Conservation (phyloP, 306 rosid species). For the Rosa rugosa region DNA sequence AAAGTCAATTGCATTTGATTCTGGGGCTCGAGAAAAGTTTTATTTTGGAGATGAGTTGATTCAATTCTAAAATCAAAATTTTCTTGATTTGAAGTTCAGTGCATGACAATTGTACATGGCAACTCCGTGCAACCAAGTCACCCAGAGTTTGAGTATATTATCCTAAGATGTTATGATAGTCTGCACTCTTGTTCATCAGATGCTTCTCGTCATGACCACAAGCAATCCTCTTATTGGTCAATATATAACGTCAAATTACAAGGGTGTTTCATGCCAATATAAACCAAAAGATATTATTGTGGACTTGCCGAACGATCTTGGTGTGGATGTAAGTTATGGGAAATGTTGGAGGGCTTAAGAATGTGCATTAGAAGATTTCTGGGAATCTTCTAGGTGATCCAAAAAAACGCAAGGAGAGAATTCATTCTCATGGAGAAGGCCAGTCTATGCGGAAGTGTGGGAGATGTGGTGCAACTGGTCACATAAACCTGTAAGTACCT, state of each 20-base stretch:
- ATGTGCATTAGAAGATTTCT: neutral
- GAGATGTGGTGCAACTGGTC: constrained; percentile 4
- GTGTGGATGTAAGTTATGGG: constrained; percentile 14
- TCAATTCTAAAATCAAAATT: neutral
- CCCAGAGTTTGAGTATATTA: neutral
- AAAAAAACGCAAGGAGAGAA: neutral
- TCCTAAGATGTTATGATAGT: neutral
- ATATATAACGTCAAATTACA: neutral
- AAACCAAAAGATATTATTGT: neutral
- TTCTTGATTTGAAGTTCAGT: neutral
- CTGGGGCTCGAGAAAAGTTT: neutral
- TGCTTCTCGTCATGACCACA: neutral
- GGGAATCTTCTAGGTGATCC: neutral
- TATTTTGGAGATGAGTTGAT: neutral
- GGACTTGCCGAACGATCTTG: neutral
- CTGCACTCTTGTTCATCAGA: neutral
- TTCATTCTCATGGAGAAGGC: neutral
- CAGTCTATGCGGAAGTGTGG: neutral
- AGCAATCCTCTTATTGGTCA: neutral
- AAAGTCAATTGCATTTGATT: neutral
- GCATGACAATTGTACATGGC: neutral
- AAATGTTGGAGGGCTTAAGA: constrained; percentile 24
- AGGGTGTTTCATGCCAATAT: neutral
- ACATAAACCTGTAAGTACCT: neutral
- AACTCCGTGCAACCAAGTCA: neutral